Conservation (phyloP, 2,329 filamentous ascomycete species). For the Colletotrichum horii region DNA sequence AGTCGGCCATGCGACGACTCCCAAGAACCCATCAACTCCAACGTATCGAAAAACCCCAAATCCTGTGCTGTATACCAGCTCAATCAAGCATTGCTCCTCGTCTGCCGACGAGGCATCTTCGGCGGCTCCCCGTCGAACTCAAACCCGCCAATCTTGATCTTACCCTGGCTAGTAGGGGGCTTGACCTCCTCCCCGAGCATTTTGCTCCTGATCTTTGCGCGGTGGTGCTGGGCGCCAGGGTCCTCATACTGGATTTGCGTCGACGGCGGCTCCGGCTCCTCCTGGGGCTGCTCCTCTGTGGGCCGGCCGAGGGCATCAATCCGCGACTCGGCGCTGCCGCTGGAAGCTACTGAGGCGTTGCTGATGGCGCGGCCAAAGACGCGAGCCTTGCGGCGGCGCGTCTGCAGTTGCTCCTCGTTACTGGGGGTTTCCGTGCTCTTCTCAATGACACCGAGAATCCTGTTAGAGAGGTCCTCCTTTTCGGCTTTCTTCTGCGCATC, state of each 20-base stretch:
- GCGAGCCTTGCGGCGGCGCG: constrained; percentile 41
- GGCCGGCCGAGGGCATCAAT: constrained; percentile 23
- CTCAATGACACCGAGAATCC: constrained; percentile 48
- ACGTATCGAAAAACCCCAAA: neutral
- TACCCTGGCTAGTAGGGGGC: neutral
- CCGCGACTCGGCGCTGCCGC: constrained; percentile 43
- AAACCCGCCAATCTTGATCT: constrained; percentile 12
- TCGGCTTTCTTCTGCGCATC: constrained; percentile 36
- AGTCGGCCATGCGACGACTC: neutral
- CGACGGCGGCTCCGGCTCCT: constrained; percentile 37
- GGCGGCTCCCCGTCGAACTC: neutral
- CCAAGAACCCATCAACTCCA: neutral
- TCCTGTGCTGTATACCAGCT: neutral
- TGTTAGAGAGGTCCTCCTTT: constrained; percentile 45
- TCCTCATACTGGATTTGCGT: constrained; percentile 62
- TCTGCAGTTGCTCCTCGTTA: constrained; percentile 18
- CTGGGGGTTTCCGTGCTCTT: constrained; percentile 25
- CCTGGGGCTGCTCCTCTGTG: neutral
- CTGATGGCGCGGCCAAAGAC: constrained; percentile 64
- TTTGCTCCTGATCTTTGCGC: constrained; percentile 48
- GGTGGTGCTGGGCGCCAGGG: constrained; percentile 50
- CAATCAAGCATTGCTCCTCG: neutral
- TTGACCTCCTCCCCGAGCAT: constrained; percentile 33
- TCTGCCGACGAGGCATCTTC: neutral
- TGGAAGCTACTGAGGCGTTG: constrained; percentile 60